Evolutionary conservation across 176 grass and related monocot species (phyloP).

Genomic region (Chloris gayana): DNA sequence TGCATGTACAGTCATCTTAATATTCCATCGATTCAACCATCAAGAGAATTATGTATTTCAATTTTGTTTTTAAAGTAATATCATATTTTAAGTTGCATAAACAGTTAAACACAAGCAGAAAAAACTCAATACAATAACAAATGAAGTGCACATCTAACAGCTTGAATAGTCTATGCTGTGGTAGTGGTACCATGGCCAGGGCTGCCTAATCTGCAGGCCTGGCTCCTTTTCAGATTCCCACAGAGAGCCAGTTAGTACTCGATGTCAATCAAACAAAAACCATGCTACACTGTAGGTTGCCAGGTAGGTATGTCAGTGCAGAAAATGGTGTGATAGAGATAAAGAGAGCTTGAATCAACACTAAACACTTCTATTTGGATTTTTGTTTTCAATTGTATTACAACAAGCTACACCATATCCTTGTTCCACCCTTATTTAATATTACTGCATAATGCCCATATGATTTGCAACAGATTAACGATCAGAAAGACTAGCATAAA

Average conservation of each 20-base stretch:
- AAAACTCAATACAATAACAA: not conserved
- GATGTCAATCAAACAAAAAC: not conserved
- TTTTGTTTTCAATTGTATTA: not conserved
- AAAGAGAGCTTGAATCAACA: not conserved
- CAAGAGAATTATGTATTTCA: not conserved
- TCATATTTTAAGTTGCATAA: not conserved
- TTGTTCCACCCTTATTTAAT: not conserved
- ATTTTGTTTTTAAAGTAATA: not conserved
- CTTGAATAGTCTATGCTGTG: not conserved
- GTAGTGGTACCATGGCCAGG: not conserved
- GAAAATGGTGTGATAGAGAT: not conserved
- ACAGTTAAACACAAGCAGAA: not conserved
- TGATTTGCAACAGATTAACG: not conserved
- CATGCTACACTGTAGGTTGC: not conserved
- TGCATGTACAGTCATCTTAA: conserved; percentile 12
- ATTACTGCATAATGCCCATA: not conserved
- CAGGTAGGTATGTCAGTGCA: not conserved
- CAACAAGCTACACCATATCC: not conserved
- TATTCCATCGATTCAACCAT: conserved; percentile 23
- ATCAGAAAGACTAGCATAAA: not conserved
- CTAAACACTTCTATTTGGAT: not conserved
- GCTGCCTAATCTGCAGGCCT: not conserved
- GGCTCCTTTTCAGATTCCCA: not conserved
- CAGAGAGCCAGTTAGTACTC: not conserved
- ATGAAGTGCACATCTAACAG: not conserved